A percentile compares a stretch with the other conserved stretches of the same genome.
phyloP scores from a whole-genome alignment of 768 basidiomycete species.

The Rhodotorula sphaerocarpa region DNA sequence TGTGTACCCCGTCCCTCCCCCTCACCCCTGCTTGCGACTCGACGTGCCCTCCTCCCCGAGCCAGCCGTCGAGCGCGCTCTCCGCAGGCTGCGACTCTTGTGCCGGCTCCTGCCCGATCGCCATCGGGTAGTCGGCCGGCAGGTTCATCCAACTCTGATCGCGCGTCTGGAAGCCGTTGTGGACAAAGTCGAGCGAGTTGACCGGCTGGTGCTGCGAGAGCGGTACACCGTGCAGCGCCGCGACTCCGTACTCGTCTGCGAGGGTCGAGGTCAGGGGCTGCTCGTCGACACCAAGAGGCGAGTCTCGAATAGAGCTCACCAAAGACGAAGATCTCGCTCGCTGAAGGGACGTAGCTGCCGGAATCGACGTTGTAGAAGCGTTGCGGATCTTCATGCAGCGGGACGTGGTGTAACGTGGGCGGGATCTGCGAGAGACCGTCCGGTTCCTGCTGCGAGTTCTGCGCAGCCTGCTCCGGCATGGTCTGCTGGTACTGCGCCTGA shows the following conservation, averaged over 20 bases:
- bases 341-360: not conserved
- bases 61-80: too few species aligned
- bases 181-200: conserved; percentile 4
- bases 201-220: not conserved
- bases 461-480: not conserved
- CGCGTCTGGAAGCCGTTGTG: conserved; percentile 1
- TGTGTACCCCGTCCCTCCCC: too few species aligned
- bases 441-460: not conserved
- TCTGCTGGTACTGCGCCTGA: not conserved
- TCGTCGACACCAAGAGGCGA: not conserved
- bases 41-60: too few species aligned
- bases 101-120: too few species aligned
- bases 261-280: not conserved
- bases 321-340: conserved; percentile 17
- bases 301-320: conserved; percentile 12
- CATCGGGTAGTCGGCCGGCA: too few species aligned
- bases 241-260: conserved; percentile 13
- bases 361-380: not conserved
- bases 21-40: too few species aligned
- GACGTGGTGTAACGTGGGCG: not conserved
- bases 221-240: conserved; percentile 7
- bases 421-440: not conserved
- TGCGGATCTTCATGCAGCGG: not conserved
- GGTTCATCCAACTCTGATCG: conserved; percentile 9
- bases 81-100: too few species aligned